Base-by-base conservation (phyloP, 2,329 filamentous ascomycete species). In the Bretziella fagacearum region DNA sequence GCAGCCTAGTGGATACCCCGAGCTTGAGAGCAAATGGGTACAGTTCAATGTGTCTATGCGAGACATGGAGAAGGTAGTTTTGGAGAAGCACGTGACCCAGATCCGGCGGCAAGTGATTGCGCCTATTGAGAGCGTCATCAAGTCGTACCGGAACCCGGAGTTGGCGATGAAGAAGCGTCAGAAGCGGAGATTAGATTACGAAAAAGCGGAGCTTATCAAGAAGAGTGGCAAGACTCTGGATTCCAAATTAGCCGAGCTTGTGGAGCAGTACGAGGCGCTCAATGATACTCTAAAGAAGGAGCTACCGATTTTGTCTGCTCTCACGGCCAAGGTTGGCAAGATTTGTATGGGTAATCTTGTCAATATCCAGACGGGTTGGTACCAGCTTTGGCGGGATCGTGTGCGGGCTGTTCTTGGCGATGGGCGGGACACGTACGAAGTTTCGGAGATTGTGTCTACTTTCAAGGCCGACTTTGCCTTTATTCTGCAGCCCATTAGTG, bases 271-370 rank as follows among this genome's bases (percentile, higher is more conserved):
- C 60, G 74, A 84, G 33, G 85, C 86, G 6, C 69, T 98, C 51
- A 96, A 96, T 58, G 84, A 94, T 52, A 85, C 89, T 1, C 69
- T 96, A 51, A 95, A 94, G 62, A 81, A 89, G 54, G 89, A 96
- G 59, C 70, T 98, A 40, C 89, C 89, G 1, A 79, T 79, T 58
- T 71, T 98, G 13, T 93, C 91, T 44, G 64, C 67, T 6, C 65
- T 91, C 53, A 95, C 89, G 1, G 84, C 84, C 52, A 82, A 79
- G 55, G 68, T 95, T 52, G 85, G 91, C 56, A 83, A 86, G 56
- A 79, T 82, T 20, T 89, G 84, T 56, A 69, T 94, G 36, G 75
- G 73, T 49, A 86, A 85, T 56, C 85, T 96, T 56, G 76, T 95
- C 54, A 77, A 81, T 53, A 79, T 93, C 39, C 87, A 95, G 61